phyloP scores from a whole-genome alignment of 306 rosid genomes.

The Crataegus laevigata region DNA sequence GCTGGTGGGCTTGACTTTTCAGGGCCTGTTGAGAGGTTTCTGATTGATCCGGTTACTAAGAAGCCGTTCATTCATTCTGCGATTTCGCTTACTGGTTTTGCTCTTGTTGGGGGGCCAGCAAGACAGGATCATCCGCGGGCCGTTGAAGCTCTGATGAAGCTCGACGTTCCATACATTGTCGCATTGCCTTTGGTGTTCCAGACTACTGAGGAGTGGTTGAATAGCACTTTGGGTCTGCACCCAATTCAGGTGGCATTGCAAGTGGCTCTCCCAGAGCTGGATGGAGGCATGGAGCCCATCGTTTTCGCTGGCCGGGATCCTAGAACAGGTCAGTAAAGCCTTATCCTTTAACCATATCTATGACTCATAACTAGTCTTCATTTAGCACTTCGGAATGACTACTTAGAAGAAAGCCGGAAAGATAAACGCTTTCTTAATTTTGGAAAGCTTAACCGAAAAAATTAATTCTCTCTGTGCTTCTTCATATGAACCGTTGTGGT shows the following conservation, averaged over 20 bases:
- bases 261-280: slow-evolving; percentile 97
- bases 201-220: slow-evolving; percentile 97
- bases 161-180: slow-evolving; percentile 90
- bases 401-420: not conserved
- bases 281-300: slow-evolving; percentile 99
- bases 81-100: slow-evolving; percentile 86
- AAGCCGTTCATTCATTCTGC: slow-evolving; percentile 71
- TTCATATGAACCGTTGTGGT: not conserved
- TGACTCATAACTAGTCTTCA: not conserved
- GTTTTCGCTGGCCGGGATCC: slow-evolving; percentile 97
- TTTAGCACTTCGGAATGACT: not conserved
- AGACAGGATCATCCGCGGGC: slow-evolving; percentile 99
- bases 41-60: slow-evolving; percentile 77
- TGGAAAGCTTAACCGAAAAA: not conserved
- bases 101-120: slow-evolving; percentile 98
- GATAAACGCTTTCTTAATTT: not conserved
- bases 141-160: slow-evolving; percentile 72
- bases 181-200: slow-evolving; percentile 97
- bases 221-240: slow-evolving; percentile 90
- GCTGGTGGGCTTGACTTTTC: slow-evolving; percentile 95
- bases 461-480: not conserved
- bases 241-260: slow-evolving; percentile 98
- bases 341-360: not conserved
- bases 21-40: slow-evolving; percentile 85
- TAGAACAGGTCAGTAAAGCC: slow-evolving; percentile 51